phyloP scores from a whole-genome alignment of 495 filamentous ascomycete species.

The Trichoderma gamsii region DNA sequence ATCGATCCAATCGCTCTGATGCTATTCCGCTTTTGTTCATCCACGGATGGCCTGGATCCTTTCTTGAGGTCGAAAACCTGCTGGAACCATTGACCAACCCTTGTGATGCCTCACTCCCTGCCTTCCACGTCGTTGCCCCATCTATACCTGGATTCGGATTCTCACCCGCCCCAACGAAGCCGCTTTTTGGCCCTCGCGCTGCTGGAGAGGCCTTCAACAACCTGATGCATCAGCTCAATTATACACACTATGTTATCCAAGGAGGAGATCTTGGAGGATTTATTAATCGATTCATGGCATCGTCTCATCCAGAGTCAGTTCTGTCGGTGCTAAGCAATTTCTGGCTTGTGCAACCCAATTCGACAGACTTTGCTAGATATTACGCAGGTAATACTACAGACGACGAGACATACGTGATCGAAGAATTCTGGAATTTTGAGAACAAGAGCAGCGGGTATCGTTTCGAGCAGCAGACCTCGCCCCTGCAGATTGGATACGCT shows the following conservation, averaged over 20 bases:
- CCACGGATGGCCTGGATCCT: neutral
- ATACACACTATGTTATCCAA: neutral
- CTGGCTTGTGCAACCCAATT: neutral
- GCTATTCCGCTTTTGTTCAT: neutral
- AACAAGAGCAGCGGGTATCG: neutral
- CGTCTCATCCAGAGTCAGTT: neutral
- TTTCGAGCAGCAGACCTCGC: neutral
- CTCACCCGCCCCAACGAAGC: conserved; percentile 42
- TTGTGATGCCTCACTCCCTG: conserved; percentile 36
- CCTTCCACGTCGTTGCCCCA: conserved; percentile 59
- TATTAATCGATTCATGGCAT: neutral
- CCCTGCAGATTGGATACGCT: neutral
- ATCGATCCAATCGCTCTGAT: neutral
- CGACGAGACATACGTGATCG: neutral
- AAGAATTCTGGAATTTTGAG: neutral
- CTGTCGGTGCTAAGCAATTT: neutral
- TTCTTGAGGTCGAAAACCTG: neutral
- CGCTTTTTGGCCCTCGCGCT: conserved; percentile 53
- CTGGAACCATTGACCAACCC: neutral
- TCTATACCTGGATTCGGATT: conserved; percentile 67
- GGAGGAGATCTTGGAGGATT: neutral
- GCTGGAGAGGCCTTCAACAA: conserved; percentile 57
- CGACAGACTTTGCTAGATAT: neutral
- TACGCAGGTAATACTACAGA: neutral
- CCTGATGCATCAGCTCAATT: conserved; percentile 46